Conservation (phyloP, 108 stramenopile genomes). For the Pelagomonas calceolata region DNA sequence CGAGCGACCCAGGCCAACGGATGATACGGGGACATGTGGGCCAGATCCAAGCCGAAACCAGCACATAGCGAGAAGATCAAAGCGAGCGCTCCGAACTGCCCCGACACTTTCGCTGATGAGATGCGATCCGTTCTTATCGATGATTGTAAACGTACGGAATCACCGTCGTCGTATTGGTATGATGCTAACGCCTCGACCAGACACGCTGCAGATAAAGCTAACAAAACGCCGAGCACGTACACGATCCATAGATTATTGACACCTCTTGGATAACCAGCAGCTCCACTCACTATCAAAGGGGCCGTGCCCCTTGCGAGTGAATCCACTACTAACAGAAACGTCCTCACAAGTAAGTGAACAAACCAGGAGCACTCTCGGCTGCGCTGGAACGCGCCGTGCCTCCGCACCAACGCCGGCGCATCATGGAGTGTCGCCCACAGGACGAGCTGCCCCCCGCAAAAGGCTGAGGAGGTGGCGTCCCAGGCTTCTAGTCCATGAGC, state of each 20-base stretch:
- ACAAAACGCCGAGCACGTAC: not conserved
- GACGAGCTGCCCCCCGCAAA: not conserved
- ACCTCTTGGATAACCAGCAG: not conserved
- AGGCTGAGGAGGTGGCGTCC: not conserved
- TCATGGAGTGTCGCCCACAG: not conserved
- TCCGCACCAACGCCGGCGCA: not conserved
- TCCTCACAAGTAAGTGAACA: not conserved
- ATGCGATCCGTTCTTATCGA: too few species aligned
- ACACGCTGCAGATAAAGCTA: not conserved
- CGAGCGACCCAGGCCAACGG: not conserved
- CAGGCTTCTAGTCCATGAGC: not conserved
- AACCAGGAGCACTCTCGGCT: not conserved
- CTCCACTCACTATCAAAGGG: not conserved
- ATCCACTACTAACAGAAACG: not conserved
- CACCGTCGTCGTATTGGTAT: not conserved
- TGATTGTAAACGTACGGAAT: too few species aligned
- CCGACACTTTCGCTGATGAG: too few species aligned
- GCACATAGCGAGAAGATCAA: not conserved
- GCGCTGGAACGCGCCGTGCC: not conserved
- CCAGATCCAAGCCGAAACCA: not conserved
- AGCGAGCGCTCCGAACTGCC: not conserved
- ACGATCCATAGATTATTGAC: not conserved
- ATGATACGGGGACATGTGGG: not conserved
- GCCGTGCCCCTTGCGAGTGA: not conserved
- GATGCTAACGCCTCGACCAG: not conserved